Base-by-base conservation (phyloP, 257 asterid species). In the Penstemon eatonii region DNA sequence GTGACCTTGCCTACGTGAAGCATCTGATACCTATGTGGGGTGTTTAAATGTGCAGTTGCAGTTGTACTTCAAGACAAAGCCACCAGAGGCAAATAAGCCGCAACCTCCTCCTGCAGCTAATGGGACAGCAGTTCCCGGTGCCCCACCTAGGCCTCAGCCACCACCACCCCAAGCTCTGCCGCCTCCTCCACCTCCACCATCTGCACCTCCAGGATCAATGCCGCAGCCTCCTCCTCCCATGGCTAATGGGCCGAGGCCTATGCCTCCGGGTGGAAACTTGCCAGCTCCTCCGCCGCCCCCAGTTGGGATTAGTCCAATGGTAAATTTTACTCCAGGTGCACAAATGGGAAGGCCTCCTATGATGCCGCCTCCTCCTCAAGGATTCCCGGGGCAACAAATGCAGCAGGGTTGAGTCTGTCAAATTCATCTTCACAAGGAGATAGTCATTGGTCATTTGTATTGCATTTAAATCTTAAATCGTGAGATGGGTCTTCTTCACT, bases 261-360 rank as follows among this genome's bases (percentile, higher is more conserved):
- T 90, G 97, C 98, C 96, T n/a, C 97, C 95, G 0, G 98, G 97
- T 60, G 97, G 96, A 41, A 83, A 84, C 66, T 66, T 90, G 69
- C 97, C 98, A 36, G 95, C 96, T 33, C 97, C 97, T 4, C 97
- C 96, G 19, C 99, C 96, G n/a, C 96, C 96, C 11, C 83, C 91
- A 12, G 82, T 76, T 12, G 89, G 94, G 43, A 56, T 87, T 72
- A 95, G 92, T 60, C 73, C 92, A 4, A 90, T 89, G 96, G 71
- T 92, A 12, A 89, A 91, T 74, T 91, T 91, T 68, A 91, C 94
- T 51, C 93, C 96, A 5, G 95, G 97, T 44, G 65, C 73, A 19
- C 96, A 87, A 57, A 85, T 93, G 87, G 94, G 94, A 40, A 79
- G 96, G 79, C 97, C 95, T 25, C 94, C 90, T 7, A 81, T 88